Percentiles rank a stretch among this genome's conserved stretches.
Evolutionary conservation across 2,329 filamentous ascomycete species (phyloP).

Genomic region (Diaporthe sp.): DNA sequence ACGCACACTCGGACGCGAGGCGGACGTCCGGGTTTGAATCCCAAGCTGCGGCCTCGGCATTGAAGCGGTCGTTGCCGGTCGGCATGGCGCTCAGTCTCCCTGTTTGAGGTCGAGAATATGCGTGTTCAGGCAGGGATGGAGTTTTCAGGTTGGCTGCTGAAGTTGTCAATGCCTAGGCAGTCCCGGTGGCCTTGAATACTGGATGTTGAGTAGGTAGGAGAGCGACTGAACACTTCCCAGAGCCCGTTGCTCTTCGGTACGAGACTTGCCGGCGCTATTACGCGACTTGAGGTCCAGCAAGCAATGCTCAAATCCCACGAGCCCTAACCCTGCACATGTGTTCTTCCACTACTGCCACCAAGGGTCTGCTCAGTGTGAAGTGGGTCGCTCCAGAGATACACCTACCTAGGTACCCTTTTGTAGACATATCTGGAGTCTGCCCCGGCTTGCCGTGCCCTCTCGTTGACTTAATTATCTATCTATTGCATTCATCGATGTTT

Average conservation of each 20-base stretch:
- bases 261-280: neutral
- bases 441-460: too few relatives aligned
- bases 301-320: neutral
- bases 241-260: neutral
- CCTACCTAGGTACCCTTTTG: too few relatives aligned
- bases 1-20: constrained; percentile 57
- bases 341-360: too few relatives aligned
- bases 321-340: neutral
- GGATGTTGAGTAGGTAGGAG: neutral
- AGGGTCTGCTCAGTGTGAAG: too few relatives aligned
- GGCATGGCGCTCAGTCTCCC: neutral
- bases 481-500: too few relatives aligned
- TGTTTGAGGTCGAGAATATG: neutral
- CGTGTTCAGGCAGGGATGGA: neutral
- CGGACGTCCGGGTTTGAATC: constrained; percentile 66
- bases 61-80: constrained; percentile 62
- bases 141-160: neutral
- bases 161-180: neutral
- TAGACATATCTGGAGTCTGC: too few relatives aligned
- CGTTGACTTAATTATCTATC: too few relatives aligned
- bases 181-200: neutral
- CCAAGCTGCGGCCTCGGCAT: constrained; percentile 66
- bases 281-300: neutral
- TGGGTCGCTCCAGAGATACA: neutral
- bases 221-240: neutral